These are phyloP conservation scores for Diutina sp. DNA, from an alignment of 1,139 yeast genomes.

Conservation along the genomic window DNA sequence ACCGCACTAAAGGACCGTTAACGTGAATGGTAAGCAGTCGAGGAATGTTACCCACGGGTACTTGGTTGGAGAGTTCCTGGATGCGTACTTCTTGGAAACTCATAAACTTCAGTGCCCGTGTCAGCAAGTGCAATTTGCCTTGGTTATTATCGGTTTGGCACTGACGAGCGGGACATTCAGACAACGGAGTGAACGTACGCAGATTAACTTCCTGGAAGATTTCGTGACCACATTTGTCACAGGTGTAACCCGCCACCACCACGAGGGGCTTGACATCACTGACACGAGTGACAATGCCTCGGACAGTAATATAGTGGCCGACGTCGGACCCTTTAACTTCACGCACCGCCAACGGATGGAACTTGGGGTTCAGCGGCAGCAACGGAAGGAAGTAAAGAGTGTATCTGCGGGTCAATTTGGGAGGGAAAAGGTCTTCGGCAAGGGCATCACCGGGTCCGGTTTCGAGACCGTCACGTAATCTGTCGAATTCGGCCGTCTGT, in stretches of 20 bases:
- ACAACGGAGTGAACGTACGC: conserved; percentile 71
- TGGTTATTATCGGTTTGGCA: conserved; percentile 71
- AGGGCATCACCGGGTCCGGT: conserved; percentile 3
- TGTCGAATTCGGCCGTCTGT: conserved; percentile 37
- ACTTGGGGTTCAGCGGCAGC: conserved; percentile 34
- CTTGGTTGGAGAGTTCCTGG: conserved; percentile 92
- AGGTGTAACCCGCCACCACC: conserved; percentile 86
- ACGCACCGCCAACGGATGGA: conserved; percentile 51
- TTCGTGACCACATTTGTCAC: conserved; percentile 96
- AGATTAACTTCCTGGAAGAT: conserved; percentile 89
- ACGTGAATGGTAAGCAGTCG: conserved; percentile 74
- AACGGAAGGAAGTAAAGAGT: conserved; percentile 74
- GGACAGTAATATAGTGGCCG: conserved; percentile 78
- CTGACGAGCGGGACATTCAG: conserved; percentile 73
- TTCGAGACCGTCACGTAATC: conserved; percentile 20
- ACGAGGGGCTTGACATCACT: conserved; percentile 94
- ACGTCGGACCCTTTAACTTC: conserved; percentile 75
- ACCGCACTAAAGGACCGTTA: conserved; percentile 80
- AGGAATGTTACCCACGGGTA: conserved; percentile 97
- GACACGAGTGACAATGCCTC: conserved; percentile 92
- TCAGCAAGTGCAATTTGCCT: conserved; percentile 86
- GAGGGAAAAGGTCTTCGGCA: conserved; percentile 53
- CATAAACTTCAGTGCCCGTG: conserved; percentile 89
- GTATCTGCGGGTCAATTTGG: conserved; percentile 79
- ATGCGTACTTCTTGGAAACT: conserved; percentile 93